These are phyloP conservation scores for Potentilla sterilis DNA, from an alignment of 306 rosid species.

Conservation along the genomic window DNA sequence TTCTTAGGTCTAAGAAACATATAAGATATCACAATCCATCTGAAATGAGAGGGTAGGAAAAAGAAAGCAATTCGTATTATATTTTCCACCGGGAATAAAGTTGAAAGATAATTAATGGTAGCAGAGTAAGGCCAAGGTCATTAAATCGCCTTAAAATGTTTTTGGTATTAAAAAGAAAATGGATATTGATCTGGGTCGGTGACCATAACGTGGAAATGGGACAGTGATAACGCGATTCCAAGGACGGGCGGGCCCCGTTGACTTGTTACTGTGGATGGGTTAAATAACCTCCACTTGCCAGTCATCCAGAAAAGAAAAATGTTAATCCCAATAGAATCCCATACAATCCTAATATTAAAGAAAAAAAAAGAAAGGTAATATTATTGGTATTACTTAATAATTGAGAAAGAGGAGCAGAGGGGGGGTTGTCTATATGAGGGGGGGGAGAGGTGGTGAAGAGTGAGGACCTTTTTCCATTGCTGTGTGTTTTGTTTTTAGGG, in stretches of 20 bases:
- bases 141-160: neutral
- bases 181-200: slow-evolving; percentile 43
- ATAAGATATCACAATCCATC: no score
- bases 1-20: no score
- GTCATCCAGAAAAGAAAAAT: slow-evolving; percentile 31
- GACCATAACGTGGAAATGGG: slow-evolving; percentile 59
- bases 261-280: slow-evolving; percentile 43
- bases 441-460: slow-evolving; percentile 30
- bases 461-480: slow-evolving; percentile 38
- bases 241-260: slow-evolving; percentile 43
- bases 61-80: no score
- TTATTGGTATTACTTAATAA: slow-evolving; percentile 18
- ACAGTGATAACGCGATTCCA: slow-evolving; percentile 43
- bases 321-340: slow-evolving; percentile 35
- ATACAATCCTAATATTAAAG: neutral
- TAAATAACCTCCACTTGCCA: slow-evolving; percentile 64
- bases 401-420: neutral
- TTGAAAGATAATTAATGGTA: no score
- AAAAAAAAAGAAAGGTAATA: slow-evolving; percentile 7
- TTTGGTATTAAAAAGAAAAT: no score
- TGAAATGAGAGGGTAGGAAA: no score
- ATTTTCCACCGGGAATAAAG: no score
- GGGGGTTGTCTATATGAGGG: slow-evolving; percentile 1
- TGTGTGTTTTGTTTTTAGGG: slow-evolving; percentile 33
- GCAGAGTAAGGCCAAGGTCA: neutral